Evolutionary conservation across 129 eudicot genomes (phyloP), one percentile per base, ranked within the genome.

Genomic region (Artemisia tridentata): DNA sequence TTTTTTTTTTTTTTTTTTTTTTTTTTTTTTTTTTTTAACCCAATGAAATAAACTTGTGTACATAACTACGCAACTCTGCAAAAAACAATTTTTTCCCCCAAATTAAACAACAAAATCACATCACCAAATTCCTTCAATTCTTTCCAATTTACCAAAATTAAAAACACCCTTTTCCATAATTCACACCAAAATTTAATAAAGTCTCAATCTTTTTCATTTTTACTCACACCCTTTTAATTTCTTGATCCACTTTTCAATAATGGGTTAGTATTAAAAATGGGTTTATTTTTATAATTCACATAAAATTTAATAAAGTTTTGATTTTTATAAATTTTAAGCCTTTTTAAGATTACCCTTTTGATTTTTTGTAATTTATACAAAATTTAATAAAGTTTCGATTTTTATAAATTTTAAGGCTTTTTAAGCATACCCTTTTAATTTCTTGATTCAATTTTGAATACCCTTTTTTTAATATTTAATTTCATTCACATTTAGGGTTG

Each of bases 11-110:
- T 41, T 63, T 45, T 65, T 51, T 43, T 29, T 19, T 45, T 51
- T 31, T 48, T 63, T 70, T 69, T 56, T 62, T 45, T 65, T 72
- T 19, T 31, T 55, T 74, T 72, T 72, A 11, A 63, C 5, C 78
- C 79, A 68, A 71, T 73, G 47, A 55, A 68, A 69, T 43, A 9
- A 38, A 8, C 75, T 71, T 75, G 81, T 73, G 78, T 71, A 53
- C 77, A 70, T 49, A 66, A 62, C 55, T 68, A 67, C 67, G 82
- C 75, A 50, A 54, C 69, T 58, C 73, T 7, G 45, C 45, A 38
- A 38, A 34, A 34, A 38, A 1, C 71, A 16, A 25, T 9, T 54
- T 7, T 56, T 16, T 12, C 11, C 64, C 58, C 69, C 67, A 78
- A 67, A 38, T 38, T 38, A 38, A 38, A 38, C 45, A 1, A 38